phyloP scores from a whole-genome alignment of 1,284 basidiomycete genomes.

The Marasmius sp. region DNA sequence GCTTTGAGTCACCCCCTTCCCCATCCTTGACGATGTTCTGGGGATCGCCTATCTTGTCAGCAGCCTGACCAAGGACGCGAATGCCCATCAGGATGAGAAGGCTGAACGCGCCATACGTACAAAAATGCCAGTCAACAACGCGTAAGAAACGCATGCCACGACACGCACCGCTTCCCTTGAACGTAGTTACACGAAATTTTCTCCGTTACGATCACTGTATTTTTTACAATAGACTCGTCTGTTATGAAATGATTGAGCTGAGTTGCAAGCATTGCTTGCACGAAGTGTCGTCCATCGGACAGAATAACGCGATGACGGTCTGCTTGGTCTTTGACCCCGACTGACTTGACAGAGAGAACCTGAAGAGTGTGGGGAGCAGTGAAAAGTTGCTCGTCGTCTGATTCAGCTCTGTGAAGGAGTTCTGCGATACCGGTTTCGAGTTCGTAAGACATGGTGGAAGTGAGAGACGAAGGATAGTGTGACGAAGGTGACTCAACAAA shows the following conservation, averaged over 20 bases:
- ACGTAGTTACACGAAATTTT: constrained; percentile 85
- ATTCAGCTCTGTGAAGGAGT: constrained; percentile 47
- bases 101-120: constrained; percentile 37
- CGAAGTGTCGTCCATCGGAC: constrained; percentile 81
- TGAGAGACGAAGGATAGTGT: constrained; percentile 9
- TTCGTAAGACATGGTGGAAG: constrained; percentile 35
- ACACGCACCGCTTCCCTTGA: constrained; percentile 75
- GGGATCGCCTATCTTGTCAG: constrained; percentile 16
- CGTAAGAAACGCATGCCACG: neutral
- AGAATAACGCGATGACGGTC: constrained; percentile 75
- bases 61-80: constrained; percentile 45
- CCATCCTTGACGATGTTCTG: neutral
- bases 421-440: constrained; percentile 60
- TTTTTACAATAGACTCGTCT: constrained; percentile 66
- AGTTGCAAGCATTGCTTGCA: constrained; percentile 95
- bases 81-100: constrained; percentile 85
- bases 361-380: constrained; percentile 70
- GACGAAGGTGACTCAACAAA: constrained; percentile 5
- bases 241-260: constrained; percentile 83
- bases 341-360: constrained; percentile 81
- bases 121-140: constrained; percentile 1
- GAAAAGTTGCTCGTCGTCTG: constrained; percentile 51
- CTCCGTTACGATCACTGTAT: constrained; percentile 74
- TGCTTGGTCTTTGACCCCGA: constrained; percentile 43
- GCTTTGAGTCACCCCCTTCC: neutral